A percentile compares a stretch with the other conserved stretches of the same genome.
phyloP scores from a whole-genome alignment of 2,329 filamentous ascomycete species.

The Colletotrichum liriopes region DNA sequence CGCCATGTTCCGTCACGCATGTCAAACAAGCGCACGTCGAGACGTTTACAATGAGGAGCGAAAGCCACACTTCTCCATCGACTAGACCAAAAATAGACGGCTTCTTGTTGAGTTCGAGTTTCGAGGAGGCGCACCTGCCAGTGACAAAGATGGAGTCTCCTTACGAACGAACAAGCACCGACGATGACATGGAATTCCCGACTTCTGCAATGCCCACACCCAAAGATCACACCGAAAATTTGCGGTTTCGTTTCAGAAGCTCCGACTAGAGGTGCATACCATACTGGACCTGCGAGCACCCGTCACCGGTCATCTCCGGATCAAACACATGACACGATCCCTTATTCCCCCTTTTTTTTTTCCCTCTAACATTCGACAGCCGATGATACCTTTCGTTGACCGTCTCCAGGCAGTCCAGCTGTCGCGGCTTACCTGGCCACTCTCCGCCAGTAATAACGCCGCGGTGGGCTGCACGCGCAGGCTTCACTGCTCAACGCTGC shows the following conservation, averaged over 20 bases:
- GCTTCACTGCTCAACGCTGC: conserved; percentile 24
- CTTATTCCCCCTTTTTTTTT: conserved; percentile 20
- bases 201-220: conserved; percentile 9
- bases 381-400: conserved; percentile 7
- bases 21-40: conserved; percentile 22
- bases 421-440: conserved; percentile 14
- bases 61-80: conserved; percentile 13
- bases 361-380: conserved; percentile 18
- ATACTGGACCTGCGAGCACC: conserved; percentile 10
- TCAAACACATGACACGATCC: conserved; percentile 32
- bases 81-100: conserved; percentile 25
- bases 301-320: conserved; percentile 40
- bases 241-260: conserved; percentile 41
- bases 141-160: conserved; percentile 15
- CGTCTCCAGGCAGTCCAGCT: not conserved
- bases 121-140: conserved; percentile 16
- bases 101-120: not conserved
- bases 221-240: conserved; percentile 31
- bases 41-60: conserved; percentile 22
- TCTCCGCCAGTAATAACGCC: conserved; percentile 16
- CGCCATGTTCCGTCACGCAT: conserved; percentile 23
- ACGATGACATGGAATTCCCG: conserved; percentile 1
- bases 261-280: conserved; percentile 31
- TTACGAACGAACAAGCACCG: conserved; percentile 23
- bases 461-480: conserved; percentile 8